Conservation (phyloP, 805 yeast genomes). For the Priceomyces castillae region DNA sequence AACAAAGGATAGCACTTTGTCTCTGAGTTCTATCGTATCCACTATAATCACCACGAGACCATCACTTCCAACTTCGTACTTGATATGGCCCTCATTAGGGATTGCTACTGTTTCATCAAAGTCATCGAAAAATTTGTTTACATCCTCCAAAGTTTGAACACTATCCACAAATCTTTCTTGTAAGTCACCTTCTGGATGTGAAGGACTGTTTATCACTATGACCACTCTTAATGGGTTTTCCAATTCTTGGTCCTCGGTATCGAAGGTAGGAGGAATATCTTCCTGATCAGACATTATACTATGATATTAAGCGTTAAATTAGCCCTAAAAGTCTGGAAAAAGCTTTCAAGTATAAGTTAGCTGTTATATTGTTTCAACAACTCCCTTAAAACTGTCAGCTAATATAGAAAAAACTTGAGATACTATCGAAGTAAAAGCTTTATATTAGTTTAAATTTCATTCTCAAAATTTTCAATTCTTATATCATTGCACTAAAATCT, state of each 20-base stretch:
- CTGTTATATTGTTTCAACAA: background rate
- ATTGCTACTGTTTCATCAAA: conserved; percentile 52
- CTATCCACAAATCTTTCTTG: conserved; percentile 47
- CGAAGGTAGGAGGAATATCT: conserved; percentile 9
- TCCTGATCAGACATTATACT: background rate
- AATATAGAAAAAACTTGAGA: background rate
- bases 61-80: conserved; percentile 61
- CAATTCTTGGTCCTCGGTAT: conserved; percentile 20
- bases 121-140: conserved; percentile 50
- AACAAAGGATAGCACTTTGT: conserved; percentile 40
- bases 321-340: background rate
- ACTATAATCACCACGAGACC: conserved; percentile 58
- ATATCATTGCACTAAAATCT: background rate
- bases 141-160: conserved; percentile 45
- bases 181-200: conserved; percentile 41
- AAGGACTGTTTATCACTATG: conserved; percentile 38
- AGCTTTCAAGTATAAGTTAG: background rate
- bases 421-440: background rate
- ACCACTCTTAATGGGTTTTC: conserved; percentile 48
- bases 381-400: too few relatives aligned
- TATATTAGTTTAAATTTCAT: background rate
- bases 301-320: too few relatives aligned
- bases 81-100: conserved; percentile 54
- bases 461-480: background rate
- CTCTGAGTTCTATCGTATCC: conserved; percentile 36